Evolutionary conservation across 306 rosid species (phyloP).

Genomic region (Cajanus cajan): DNA sequence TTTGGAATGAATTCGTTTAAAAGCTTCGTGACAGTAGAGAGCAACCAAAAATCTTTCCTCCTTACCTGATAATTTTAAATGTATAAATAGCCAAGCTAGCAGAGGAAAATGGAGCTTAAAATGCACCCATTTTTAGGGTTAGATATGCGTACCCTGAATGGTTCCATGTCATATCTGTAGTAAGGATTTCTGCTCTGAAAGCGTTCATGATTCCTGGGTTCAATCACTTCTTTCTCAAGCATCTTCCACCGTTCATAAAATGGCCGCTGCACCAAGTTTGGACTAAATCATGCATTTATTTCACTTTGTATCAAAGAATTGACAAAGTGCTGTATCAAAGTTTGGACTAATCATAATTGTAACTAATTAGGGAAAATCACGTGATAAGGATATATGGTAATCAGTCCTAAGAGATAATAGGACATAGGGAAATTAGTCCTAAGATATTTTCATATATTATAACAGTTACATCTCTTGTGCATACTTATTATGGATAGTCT

Average conservation of each 20-base stretch:
- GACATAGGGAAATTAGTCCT: too few relatives aligned
- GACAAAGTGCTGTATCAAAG: background rate
- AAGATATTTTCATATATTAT: too few relatives aligned
- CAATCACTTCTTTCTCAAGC: conserved; percentile 98
- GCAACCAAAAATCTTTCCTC: conserved; percentile 97
- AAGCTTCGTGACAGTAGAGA: conserved; percentile 82
- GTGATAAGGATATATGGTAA: too few relatives aligned
- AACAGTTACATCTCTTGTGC: too few relatives aligned
- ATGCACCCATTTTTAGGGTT: conserved; percentile 9
- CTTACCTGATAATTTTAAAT: conserved; percentile 65
- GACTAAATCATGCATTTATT: conserved; percentile 19
- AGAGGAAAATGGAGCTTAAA: conserved; percentile 6
- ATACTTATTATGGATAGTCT: too few relatives aligned
- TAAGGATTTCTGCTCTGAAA: conserved; percentile 60
- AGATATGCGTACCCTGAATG: conserved; percentile 74
- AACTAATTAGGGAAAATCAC: too few relatives aligned
- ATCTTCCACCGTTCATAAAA: conserved; percentile 94
- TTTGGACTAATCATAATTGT: too few relatives aligned
- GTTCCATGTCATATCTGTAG: conserved; percentile 93
- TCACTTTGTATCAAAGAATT: conserved; percentile 8
- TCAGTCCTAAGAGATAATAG: too few relatives aligned
- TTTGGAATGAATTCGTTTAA: conserved; percentile 82
- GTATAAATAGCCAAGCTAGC: conserved; percentile 27
- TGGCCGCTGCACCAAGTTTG: conserved; percentile 74
- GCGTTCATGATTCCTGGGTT: conserved; percentile 88